Evolutionary conservation across 2,329 filamentous ascomycete genomes (phyloP).

Genomic region (Aspergillus chevalieri): DNA sequence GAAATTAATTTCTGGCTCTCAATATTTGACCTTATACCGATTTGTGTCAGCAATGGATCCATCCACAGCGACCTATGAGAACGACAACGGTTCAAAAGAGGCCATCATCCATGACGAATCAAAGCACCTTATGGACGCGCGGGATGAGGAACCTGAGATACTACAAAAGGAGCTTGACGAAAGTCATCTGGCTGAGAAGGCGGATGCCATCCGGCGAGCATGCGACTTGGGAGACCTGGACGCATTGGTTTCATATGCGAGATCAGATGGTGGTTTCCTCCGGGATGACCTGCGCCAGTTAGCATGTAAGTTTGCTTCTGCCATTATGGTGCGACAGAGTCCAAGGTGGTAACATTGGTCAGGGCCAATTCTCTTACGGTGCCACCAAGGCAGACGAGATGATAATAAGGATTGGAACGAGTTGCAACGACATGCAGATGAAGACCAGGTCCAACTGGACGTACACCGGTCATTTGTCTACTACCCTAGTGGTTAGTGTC

Average conservation of each 20-base stretch:
- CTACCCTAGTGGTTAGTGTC: conserved; percentile 69
- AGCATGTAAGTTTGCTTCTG: conserved; percentile 62
- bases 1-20: too few relatives aligned
- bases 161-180: conserved; percentile 3
- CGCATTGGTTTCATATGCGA: conserved; percentile 53
- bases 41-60: not conserved
- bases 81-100: not conserved
- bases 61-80: not conserved
- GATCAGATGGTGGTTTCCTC: conserved; percentile 61
- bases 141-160: conserved; percentile 2
- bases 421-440: conserved; percentile 74
- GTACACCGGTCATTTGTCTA: conserved; percentile 96
- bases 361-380: conserved; percentile 49
- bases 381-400: conserved; percentile 15
- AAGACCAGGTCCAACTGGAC: conserved; percentile 85
- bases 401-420: conserved; percentile 47
- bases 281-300: conserved; percentile 61
- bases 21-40: not conserved
- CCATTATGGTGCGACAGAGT: not conserved
- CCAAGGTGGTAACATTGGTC: conserved; percentile 10
- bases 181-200: conserved; percentile 29
- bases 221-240: conserved; percentile 55
- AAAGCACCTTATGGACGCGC: conserved; percentile 1
- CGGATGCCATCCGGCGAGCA: conserved; percentile 51
- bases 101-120: conserved; percentile 3